Conservation (phyloP, 495 filamentous ascomycete species). For the Acidiella bohemica region DNA sequence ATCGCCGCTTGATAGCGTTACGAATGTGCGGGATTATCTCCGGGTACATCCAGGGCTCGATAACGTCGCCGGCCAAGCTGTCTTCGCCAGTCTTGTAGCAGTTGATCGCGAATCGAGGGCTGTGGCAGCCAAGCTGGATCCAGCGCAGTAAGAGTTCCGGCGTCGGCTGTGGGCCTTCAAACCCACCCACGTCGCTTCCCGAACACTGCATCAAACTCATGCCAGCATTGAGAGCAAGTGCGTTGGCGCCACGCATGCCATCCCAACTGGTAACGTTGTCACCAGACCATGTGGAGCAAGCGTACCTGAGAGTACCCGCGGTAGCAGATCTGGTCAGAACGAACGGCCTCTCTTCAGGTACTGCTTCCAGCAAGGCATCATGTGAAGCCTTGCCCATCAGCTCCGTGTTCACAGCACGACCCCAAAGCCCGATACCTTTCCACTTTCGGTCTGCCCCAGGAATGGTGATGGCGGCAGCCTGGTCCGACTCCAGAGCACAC, state of each 20-base stretch:
- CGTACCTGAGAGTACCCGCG: conserved; percentile 52
- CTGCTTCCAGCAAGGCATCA: conserved; percentile 43
- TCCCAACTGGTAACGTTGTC: conserved; percentile 34
- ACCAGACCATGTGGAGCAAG: conserved; percentile 48
- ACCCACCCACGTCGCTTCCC: conserved; percentile 60
- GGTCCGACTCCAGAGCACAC: conserved; percentile 35
- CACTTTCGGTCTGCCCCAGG: conserved; percentile 1
- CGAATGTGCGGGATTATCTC: conserved; percentile 46
- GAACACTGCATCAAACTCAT: conserved; percentile 51
- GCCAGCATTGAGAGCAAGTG: conserved; percentile 50
- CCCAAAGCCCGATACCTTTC: conserved; percentile 46
- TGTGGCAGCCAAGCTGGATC: conserved; percentile 56
- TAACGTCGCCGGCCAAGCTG: conserved; percentile 50
- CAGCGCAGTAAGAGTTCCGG: conserved; percentile 57
- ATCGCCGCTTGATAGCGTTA: conserved; percentile 50
- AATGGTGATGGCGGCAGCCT: conserved; percentile 4
- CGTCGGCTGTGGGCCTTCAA: conserved; percentile 54
- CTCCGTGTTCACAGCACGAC: conserved; percentile 49
- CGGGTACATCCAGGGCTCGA: conserved; percentile 62
- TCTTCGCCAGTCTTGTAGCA: conserved; percentile 57
- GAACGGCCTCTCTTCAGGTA: conserved; percentile 45
- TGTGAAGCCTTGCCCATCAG: conserved; percentile 53
- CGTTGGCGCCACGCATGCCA: conserved; percentile 52
- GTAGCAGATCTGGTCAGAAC: conserved; percentile 56
- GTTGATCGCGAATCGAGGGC: conserved; percentile 58